Evolutionary conservation across 2,329 filamentous ascomycete genomes (phyloP).

Genomic region (Colletotrichum tanaceti): DNA sequence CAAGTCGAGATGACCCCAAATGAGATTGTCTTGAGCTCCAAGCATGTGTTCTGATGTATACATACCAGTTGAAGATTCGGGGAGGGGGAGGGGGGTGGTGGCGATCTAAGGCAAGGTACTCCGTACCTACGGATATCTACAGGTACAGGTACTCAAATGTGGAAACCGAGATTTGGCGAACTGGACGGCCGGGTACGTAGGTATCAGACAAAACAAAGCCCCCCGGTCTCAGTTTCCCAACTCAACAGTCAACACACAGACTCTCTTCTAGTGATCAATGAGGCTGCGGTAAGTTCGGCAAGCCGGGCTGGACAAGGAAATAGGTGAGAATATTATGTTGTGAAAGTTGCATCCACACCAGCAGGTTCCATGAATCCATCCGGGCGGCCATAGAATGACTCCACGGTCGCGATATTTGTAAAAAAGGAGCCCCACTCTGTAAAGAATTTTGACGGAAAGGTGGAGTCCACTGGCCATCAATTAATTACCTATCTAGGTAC

Average conservation of each 20-base stretch:
- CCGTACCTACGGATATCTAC: too few relatives aligned
- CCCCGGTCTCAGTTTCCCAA: conserved; percentile 14
- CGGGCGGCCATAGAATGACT: conserved; percentile 29
- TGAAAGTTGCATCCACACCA: conserved; percentile 16
- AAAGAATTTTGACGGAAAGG: conserved; percentile 40
- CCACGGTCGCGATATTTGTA: conserved; percentile 29
- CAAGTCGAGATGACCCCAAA: neutral
- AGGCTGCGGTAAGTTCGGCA: neutral
- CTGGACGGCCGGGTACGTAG: conserved; percentile 21
- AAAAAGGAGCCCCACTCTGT: conserved; percentile 31
- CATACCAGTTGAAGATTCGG: conserved; percentile 19
- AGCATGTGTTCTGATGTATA: neutral
- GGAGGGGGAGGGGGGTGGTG: neutral
- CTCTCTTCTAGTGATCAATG: too few relatives aligned
- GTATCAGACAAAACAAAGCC: conserved; percentile 3
- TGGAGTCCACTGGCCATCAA: conserved; percentile 16
- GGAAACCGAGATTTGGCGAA: conserved; percentile 27
- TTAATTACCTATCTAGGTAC: too few relatives aligned
- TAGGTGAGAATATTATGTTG: neutral
- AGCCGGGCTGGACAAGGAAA: neutral
- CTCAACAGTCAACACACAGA: too few relatives aligned
- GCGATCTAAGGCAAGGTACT: conserved; percentile 19
- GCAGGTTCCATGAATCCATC: conserved; percentile 23
- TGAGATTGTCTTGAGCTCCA: conserved; percentile 29
- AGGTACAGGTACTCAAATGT: conserved; percentile 15